phyloP scores from a whole-genome alignment of 2,329 filamentous ascomycete species.

The Cercospora citrullina region DNA sequence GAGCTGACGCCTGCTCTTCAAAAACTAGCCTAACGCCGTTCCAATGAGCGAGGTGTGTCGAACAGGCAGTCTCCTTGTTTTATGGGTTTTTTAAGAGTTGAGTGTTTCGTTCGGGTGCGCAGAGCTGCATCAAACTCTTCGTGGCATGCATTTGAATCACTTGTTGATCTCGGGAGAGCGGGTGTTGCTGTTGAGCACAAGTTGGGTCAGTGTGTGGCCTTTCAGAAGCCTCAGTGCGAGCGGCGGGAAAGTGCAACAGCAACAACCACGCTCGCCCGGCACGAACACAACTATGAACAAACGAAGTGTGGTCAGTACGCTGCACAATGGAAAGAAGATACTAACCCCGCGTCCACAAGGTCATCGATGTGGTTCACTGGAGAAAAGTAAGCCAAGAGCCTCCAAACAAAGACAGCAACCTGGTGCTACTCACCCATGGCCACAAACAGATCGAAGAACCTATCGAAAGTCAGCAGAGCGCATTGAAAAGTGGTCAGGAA shows the following conservation, averaged over 20 bases:
- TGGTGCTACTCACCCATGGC: conserved; percentile 46
- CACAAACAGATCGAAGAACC: conserved; percentile 95
- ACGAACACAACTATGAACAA: neutral
- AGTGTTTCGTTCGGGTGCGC: conserved; percentile 28
- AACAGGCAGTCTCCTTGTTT: conserved; percentile 25
- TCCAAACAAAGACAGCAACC: neutral
- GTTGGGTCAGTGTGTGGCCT: conserved; percentile 2
- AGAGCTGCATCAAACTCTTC: conserved; percentile 31
- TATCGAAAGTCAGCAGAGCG: neutral
- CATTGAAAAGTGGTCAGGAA: neutral
- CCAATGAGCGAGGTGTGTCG: conserved; percentile 28
- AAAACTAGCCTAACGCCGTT: conserved; percentile 19
- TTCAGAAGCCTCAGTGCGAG: neutral
- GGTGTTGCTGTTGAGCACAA: conserved; percentile 24
- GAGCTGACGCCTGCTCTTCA: conserved; percentile 21
- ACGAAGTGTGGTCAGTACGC: conserved; percentile 12
- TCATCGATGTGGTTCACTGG: conserved; percentile 84
- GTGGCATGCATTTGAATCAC: conserved; percentile 21
- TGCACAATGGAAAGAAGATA: conserved; percentile 39
- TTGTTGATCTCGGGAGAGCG: conserved; percentile 31
- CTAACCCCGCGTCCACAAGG: conserved; percentile 80
- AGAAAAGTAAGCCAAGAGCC: neutral
- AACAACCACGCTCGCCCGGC: conserved; percentile 9
- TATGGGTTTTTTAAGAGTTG: conserved; percentile 25
- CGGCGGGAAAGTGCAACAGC: conserved; percentile 3